phyloP scores from a whole-genome alignment of 2,329 filamentous ascomycete genomes.

The Colletotrichum musae region DNA sequence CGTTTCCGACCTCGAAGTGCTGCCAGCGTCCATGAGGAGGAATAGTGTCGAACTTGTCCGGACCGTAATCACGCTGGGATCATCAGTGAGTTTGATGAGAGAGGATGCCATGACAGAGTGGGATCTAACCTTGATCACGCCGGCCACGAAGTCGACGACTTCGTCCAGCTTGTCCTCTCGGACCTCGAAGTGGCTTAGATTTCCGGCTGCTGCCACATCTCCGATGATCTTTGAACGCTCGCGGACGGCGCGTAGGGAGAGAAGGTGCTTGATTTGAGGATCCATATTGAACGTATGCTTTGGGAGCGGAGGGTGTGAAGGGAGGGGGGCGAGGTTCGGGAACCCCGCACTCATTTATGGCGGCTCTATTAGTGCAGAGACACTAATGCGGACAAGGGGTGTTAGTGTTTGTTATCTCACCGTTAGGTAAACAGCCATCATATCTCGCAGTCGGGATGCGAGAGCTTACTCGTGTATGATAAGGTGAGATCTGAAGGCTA shows the following conservation, averaged over 20 bases:
- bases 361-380: no score
- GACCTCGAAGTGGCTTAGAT: conserved; percentile 59
- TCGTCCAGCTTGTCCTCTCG: conserved; percentile 53
- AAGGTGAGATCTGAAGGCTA: no score
- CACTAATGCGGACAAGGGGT: no score
- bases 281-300: conserved; percentile 6
- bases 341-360: no score
- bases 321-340: no score
- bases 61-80: conserved; percentile 64
- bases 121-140: conserved; percentile 58
- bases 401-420: no score
- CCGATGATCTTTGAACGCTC: conserved; percentile 52
- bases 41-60: conserved; percentile 61
- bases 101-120: not conserved
- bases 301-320: no score
- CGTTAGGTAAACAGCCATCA: no score
- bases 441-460: no score
- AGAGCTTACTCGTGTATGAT: no score
- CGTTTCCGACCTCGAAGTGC: conserved; percentile 72
- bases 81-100: not conserved
- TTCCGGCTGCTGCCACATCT: conserved; percentile 53
- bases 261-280: conserved; percentile 50
- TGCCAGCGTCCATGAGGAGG: conserved; percentile 73
- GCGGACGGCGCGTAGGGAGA: conserved; percentile 54
- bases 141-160: conserved; percentile 58